Percentiles rank a stretch among this genome's conserved stretches.
phyloP scores from a whole-genome alignment of 1,139 yeast genomes.

The Nematodospora anomalae region DNA sequence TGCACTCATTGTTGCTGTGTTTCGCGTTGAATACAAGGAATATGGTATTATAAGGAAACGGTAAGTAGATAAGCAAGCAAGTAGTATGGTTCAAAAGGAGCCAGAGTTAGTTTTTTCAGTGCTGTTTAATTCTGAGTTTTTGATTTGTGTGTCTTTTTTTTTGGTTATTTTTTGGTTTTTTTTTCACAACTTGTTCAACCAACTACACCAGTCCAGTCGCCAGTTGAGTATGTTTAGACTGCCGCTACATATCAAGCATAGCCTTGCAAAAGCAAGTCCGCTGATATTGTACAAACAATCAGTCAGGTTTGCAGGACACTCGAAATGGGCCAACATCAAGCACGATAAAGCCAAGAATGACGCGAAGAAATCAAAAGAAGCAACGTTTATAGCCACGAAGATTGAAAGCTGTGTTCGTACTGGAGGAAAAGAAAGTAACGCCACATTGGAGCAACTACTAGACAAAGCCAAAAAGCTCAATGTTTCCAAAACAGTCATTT shows the following conservation, averaged over 20 bases:
- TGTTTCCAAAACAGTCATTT: slow-evolving; percentile 82
- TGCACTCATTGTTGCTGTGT: slow-evolving; percentile 21
- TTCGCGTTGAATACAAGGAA: too few species aligned
- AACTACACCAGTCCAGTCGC: too few species aligned
- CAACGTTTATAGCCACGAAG: slow-evolving; percentile 70
- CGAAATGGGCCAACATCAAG: slow-evolving; percentile 93
- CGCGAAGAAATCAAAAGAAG: slow-evolving; percentile 67
- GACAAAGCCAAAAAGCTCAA: slow-evolving; percentile 78
- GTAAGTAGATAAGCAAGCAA: too few species aligned
- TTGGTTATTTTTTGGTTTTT: not conserved
- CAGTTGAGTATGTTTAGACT: not conserved
- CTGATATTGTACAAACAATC: not conserved
- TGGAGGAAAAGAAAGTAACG: slow-evolving; percentile 60
- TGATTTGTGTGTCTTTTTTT: slow-evolving; percentile 18
- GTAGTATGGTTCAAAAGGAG: too few species aligned
- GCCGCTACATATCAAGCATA: not conserved
- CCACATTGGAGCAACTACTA: slow-evolving; percentile 69
- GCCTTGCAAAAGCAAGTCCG: not conserved
- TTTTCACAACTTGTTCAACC: not conserved
- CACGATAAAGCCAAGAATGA: slow-evolving; percentile 95
- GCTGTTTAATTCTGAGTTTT: too few species aligned
- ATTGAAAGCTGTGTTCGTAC: slow-evolving; percentile 71
- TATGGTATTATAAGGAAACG: too few species aligned
- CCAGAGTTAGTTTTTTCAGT: too few species aligned
- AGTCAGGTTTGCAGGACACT: slow-evolving; percentile 62